Base-by-base conservation (phyloP, 805 yeast genomes). In the Candida caryicola region DNA sequence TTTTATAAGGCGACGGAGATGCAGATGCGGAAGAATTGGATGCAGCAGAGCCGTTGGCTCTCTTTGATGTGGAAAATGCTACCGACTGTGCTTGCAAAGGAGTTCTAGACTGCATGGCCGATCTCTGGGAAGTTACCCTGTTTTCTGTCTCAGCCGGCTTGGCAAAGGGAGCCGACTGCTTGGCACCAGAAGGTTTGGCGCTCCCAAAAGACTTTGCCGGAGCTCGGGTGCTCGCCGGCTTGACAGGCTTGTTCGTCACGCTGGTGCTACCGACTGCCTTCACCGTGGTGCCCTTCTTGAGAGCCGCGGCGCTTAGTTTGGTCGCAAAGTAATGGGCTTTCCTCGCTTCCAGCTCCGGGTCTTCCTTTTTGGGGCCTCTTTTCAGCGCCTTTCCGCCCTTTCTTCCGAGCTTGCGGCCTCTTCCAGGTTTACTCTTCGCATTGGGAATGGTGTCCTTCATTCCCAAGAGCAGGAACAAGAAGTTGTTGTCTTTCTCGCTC, bases 391-490 rank as follows among this genome's bases (percentile, higher is more conserved):
- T 47, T 34, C 66, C 63, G 39, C 71, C 61, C 40, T 49, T 57
- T 3, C 46, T 30, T 42, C 62, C 53, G 15, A 34, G 45, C 36
- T 33, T 36, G 16, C 43, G 23, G 15, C 30, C 39, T 33, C 50
- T 37, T 10, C 37, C 41, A 4, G 31, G 39, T 39, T n/a, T 49
- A 2, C 50, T 39, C 7, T 40, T 36, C 25, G 49, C 39, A 10
- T 52, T 39, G 5, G 66, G 55, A 4, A 51, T 46, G 32, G 50
- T 51, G 37, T 69, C 81, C 45, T 70, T 73, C 28, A 77, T 64
- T 0, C 79, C 80, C 21, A 79, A 55, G 18, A 73, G 59, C 10
- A 61, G 69, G 34, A 62, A 71, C 14, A 78, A 54, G 42, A 78
- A 78, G 15, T 51, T 62, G 10, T 73, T 77, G 39, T 69, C 71